These are phyloP conservation scores for Beta lomatogona DNA, from an alignment of 179 eudicot species.

Conservation along the genomic window DNA sequence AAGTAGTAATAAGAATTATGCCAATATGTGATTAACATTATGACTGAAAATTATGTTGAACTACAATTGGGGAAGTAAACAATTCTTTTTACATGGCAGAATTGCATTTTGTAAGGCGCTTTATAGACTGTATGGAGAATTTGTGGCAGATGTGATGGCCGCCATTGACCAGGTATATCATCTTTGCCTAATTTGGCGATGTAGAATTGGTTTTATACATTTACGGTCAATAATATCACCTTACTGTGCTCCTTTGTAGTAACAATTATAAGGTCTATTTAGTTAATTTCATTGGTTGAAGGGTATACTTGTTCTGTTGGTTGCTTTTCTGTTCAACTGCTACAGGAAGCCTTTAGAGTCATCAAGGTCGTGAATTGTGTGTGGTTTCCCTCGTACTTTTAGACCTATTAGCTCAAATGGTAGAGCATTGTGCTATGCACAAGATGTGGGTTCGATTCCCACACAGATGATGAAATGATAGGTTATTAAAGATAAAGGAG, in stretches of 20 bases:
- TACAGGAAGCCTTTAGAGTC: conserved; percentile 3
- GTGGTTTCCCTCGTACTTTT: no score
- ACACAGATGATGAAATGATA: no score
- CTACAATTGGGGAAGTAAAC: not conserved
- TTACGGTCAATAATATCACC: no score
- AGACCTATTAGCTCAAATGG: no score
- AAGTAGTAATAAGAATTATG: no score
- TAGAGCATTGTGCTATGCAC: no score
- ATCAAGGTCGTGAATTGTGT: not conserved
- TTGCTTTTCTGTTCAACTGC: not conserved
- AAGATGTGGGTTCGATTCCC: no score
- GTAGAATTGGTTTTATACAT: conserved; percentile 7
- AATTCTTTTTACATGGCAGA: conserved; percentile 44
- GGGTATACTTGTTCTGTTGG: not conserved
- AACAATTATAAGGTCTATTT: not conserved
- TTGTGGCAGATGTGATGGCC: conserved; percentile 88
- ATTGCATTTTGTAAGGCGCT: conserved; percentile 94
- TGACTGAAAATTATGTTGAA: not conserved
- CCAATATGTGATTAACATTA: no score
- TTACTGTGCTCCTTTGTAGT: no score
- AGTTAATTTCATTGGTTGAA: not conserved
- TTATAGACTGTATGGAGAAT: conserved; percentile 89
- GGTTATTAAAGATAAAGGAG: no score
- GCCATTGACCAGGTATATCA: conserved; percentile 76
- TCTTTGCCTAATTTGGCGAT: not conserved